Evolutionary conservation across 768 basidiomycete species (phyloP).

Genomic region (Lentinula guzmanii): DNA sequence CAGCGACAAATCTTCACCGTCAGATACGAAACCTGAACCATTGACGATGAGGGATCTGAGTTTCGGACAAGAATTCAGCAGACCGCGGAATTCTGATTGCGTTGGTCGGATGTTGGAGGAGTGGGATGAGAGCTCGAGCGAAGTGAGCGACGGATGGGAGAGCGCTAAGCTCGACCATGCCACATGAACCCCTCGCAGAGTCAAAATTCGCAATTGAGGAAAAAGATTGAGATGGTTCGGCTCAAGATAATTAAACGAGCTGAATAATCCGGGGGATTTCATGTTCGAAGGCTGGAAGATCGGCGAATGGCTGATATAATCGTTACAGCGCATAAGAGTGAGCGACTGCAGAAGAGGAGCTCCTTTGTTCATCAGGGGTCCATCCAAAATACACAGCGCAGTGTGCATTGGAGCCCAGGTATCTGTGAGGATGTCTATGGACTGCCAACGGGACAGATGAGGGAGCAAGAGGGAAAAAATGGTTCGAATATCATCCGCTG

Average conservation of each 20-base stretch:
- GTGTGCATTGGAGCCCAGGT: conserved; percentile 53
- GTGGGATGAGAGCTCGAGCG: conserved; percentile 48
- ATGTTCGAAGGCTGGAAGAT: conserved; percentile 36
- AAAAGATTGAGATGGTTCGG: conserved; percentile 18
- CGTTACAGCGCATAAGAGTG: conserved; percentile 55
- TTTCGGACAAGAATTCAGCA: conserved; percentile 34
- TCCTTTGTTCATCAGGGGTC: conserved; percentile 23
- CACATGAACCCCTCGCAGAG: conserved; percentile 52
- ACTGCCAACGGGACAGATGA: conserved; percentile 47
- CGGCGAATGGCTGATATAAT: conserved; percentile 40
- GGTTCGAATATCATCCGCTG: conserved; percentile 36
- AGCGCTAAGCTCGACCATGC: conserved; percentile 41
- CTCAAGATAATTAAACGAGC: conserved; percentile 16
- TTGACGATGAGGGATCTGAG: conserved; percentile 39
- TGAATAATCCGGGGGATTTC: conserved; percentile 28
- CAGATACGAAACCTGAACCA: conserved; percentile 32
- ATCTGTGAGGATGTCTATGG: conserved; percentile 48
- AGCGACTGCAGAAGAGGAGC: conserved; percentile 43
- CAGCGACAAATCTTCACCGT: neutral
- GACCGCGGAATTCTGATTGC: conserved; percentile 31
- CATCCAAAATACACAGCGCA: conserved; percentile 41
- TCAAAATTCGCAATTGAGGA: conserved; percentile 42
- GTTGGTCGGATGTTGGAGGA: conserved; percentile 49
- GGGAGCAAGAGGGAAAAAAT: conserved; percentile 44
- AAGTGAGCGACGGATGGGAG: conserved; percentile 20